phyloP scores from a whole-genome alignment of 2,329 filamentous ascomycete species.

The Clonostachys rhizophaga region DNA sequence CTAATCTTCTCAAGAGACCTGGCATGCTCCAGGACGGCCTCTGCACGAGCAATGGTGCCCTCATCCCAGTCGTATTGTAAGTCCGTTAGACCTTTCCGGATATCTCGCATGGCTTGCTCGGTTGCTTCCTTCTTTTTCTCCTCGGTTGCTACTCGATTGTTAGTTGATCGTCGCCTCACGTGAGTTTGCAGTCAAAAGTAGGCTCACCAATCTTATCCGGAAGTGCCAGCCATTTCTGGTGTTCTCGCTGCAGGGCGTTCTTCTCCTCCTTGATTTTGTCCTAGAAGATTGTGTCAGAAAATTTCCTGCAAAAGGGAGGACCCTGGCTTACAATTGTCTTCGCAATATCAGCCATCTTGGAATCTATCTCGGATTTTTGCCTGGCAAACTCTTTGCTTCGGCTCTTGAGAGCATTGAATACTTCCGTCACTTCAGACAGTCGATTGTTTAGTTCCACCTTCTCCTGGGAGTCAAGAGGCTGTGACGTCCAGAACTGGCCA shows the following conservation, averaged over 20 bases:
- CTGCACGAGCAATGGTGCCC: constrained; percentile 49
- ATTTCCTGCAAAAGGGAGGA: background rate
- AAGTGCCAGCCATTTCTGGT: constrained; percentile 60
- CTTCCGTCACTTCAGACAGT: constrained; percentile 33
- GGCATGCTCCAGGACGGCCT: constrained; percentile 46
- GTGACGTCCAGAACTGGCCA: constrained; percentile 71
- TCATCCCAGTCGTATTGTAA: constrained; percentile 52
- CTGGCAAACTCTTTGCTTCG: constrained; percentile 24
- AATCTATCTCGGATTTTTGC: constrained; percentile 34
- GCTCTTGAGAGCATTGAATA: constrained; percentile 24
- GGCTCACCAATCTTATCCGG: constrained; percentile 66
- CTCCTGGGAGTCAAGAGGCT: constrained; percentile 64
- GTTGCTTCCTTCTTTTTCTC: constrained; percentile 20
- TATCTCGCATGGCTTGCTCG: constrained; percentile 23
- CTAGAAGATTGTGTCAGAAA: background rate
- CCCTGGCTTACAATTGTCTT: constrained; percentile 25
- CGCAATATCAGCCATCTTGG: constrained; percentile 33
- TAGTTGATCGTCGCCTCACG: constrained; percentile 2
- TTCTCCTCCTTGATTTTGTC: constrained; percentile 56
- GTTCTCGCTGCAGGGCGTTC: constrained; percentile 59
- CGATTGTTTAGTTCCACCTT: constrained; percentile 56
- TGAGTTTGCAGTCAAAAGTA: background rate
- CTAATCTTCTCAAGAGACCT: constrained; percentile 59
- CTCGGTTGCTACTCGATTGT: constrained; percentile 22
- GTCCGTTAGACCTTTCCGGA: constrained; percentile 32